Percentiles rank a stretch among this genome's conserved stretches.
phyloP scores from a whole-genome alignment of 2,329 filamentous ascomycete species.

The Fusarium incarnatum region DNA sequence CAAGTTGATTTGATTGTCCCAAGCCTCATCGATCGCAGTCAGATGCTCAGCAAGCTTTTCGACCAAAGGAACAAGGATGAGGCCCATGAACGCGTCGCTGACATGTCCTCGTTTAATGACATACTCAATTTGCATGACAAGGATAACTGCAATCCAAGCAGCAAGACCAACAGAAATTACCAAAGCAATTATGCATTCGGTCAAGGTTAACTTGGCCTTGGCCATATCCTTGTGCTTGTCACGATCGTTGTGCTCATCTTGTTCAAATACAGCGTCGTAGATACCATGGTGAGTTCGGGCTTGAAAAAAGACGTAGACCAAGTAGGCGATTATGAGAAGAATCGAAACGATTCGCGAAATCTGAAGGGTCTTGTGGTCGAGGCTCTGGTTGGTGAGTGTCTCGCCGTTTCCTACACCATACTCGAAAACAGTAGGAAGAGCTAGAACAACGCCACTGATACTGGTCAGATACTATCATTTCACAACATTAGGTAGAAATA shows the following conservation, averaged over 20 bases:
- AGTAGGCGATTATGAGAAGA: constrained; percentile 76
- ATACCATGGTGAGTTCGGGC: constrained; percentile 81
- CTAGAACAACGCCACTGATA: constrained; percentile 51
- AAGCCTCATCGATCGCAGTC: constrained; percentile 86
- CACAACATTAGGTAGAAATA: not conserved
- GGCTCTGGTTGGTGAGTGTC: constrained; percentile 48
- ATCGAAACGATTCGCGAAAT: constrained; percentile 79
- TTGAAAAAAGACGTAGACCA: constrained; percentile 77
- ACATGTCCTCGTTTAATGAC: constrained; percentile 61
- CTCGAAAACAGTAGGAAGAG: constrained; percentile 68
- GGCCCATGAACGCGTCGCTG: constrained; percentile 68
- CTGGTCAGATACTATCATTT: constrained; percentile 46
- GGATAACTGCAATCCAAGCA: constrained; percentile 76
- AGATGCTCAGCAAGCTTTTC: constrained; percentile 90
- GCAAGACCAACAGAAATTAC: constrained; percentile 74
- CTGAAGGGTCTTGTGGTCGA: constrained; percentile 66
- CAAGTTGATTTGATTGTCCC: constrained; percentile 86
- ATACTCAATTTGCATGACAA: constrained; percentile 77
- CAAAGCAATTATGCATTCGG: constrained; percentile 76
- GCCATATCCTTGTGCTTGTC: constrained; percentile 70
- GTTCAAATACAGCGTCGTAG: constrained; percentile 78
- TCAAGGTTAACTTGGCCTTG: constrained; percentile 78
- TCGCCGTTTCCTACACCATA: constrained; percentile 54
- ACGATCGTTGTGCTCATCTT: constrained; percentile 74
- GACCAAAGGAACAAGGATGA: constrained; percentile 84